These are phyloP conservation scores for Pascua sp. DNA, from an alignment of 1,284 basidiomycete species.

Conservation along the genomic window DNA sequence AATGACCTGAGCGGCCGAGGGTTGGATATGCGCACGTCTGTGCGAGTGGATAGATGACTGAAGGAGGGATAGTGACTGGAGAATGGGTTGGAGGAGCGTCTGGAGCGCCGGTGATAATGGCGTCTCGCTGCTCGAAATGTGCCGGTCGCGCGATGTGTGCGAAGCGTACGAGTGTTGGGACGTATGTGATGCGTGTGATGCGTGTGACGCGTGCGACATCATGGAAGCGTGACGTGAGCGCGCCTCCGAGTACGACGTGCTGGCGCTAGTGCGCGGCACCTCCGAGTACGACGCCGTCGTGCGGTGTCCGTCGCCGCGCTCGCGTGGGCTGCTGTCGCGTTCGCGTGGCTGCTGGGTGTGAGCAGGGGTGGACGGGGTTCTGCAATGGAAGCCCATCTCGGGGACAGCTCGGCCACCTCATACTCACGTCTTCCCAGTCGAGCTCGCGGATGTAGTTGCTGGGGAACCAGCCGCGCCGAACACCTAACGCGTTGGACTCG, in stretches of 20 bases:
- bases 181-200: slow-evolving; percentile 4
- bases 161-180: slow-evolving; percentile 8
- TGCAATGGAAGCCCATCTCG: too few relatives aligned
- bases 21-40: slow-evolving; percentile 54
- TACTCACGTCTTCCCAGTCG: slow-evolving; percentile 29
- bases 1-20: slow-evolving; percentile 70
- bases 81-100: slow-evolving; percentile 55
- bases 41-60: slow-evolving; percentile 76
- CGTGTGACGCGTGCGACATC: slow-evolving; percentile 11
- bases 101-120: slow-evolving; percentile 24
- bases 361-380: too few relatives aligned
- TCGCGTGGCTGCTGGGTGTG: too few relatives aligned
- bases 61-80: slow-evolving; percentile 79
- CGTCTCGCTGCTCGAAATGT: too few relatives aligned
- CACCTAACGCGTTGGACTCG: slow-evolving; percentile 10
- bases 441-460: slow-evolving; percentile 57
- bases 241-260: background rate
- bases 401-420: too few relatives aligned
- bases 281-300: too few relatives aligned
- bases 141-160: too few relatives aligned
- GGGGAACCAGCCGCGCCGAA: slow-evolving; percentile 93
- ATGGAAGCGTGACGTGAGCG: slow-evolving; percentile 14
- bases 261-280: too few relatives aligned
- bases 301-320: too few relatives aligned
- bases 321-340: too few relatives aligned